phyloP scores from a whole-genome alignment of 768 basidiomycete genomes.

The Lentinula detonsa region DNA sequence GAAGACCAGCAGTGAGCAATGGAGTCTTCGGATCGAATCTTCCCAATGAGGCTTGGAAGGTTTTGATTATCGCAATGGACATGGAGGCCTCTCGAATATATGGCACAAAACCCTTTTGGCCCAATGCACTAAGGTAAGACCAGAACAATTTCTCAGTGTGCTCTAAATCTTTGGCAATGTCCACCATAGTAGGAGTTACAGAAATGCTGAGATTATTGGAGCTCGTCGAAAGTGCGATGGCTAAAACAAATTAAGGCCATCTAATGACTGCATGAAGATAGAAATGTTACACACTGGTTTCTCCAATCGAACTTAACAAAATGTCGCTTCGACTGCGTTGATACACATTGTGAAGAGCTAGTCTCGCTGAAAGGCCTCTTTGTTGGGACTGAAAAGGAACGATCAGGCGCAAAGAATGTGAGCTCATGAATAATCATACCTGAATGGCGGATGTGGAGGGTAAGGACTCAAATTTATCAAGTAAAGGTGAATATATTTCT shows the following conservation, averaged over 20 bases:
- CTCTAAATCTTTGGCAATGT: conserved; percentile 54
- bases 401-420: background rate
- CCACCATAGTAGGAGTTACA: conserved; percentile 42
- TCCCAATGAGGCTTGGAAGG: conserved; percentile 80
- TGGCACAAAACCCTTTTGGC: conserved; percentile 54
- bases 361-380: conserved; percentile 63
- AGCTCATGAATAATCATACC: conserved; percentile 25
- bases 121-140: conserved; percentile 51
- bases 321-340: conserved; percentile 79
- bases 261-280: background rate
- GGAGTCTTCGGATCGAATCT: conserved; percentile 44
- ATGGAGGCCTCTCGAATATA: conserved; percentile 72
- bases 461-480: conserved; percentile 52
- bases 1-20: conserved; percentile 50
- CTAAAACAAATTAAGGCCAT: conserved; percentile 28
- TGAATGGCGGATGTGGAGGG: conserved; percentile 54
- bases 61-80: conserved; percentile 62
- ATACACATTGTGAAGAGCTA: conserved; percentile 76
- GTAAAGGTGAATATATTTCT: conserved; percentile 43
- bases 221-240: conserved; percentile 80
- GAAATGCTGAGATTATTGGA: conserved; percentile 34
- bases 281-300: conserved; percentile 64
- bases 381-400: conserved; percentile 52
- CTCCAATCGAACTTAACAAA: conserved; percentile 83
- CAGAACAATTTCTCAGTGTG: conserved; percentile 69